These are phyloP conservation scores for Corymbia calophylla DNA, from an alignment of 441 rosid genomes.

Conservation along the genomic window DNA sequence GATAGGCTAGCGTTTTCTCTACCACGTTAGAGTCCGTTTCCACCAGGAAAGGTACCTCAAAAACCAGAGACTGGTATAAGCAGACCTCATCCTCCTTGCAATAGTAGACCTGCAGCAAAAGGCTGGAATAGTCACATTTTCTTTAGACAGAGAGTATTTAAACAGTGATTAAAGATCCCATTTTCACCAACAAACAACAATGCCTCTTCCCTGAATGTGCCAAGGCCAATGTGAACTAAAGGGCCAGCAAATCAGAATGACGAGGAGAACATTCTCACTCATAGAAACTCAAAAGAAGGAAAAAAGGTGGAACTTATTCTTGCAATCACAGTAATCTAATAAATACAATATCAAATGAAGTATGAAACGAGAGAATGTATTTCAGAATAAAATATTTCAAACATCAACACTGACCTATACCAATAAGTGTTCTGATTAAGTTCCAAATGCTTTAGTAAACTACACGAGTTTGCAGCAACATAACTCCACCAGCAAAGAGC, in stretches of 20 bases:
- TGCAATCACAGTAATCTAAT: neutral
- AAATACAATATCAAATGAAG: neutral
- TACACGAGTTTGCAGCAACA: neutral
- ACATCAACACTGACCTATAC: neutral
- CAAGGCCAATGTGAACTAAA: neutral
- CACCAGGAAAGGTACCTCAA: constrained; percentile 72
- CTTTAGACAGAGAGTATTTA: neutral
- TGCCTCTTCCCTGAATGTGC: neutral
- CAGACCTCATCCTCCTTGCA: constrained; percentile 97
- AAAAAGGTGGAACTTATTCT: neutral
- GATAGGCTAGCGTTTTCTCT: constrained; percentile 32
- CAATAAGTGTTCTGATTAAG: neutral
- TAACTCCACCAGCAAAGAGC: neutral
- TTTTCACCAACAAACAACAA: neutral
- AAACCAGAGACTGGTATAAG: constrained; percentile 74
- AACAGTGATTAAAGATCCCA: neutral
- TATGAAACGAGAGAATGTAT: neutral
- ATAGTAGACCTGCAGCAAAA: constrained; percentile 53
- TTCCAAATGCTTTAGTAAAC: neutral
- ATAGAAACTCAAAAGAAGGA: neutral
- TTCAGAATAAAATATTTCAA: neutral
- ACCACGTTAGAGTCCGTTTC: constrained; percentile 22
- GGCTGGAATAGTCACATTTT: neutral
- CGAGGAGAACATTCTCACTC: neutral
- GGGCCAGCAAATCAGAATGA: neutral